These are phyloP conservation scores for Cyberlindnera sargentensis DNA, from an alignment of 805 yeast species.

Conservation along the genomic window DNA sequence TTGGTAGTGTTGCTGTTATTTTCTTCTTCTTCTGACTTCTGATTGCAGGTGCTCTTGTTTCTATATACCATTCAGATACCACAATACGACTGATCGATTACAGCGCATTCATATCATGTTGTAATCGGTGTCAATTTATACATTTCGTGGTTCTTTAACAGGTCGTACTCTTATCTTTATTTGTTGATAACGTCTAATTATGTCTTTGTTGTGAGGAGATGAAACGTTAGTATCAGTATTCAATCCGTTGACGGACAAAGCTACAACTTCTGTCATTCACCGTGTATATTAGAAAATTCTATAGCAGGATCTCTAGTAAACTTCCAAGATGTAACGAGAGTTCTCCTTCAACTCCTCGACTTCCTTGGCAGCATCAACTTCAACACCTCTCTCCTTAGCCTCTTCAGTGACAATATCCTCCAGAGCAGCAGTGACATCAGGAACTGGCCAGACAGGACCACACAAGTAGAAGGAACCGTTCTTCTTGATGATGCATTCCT, in stretches of 20 bases:
- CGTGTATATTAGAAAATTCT: not conserved
- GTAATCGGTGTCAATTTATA: too few species aligned
- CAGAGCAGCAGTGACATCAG: constrained; percentile 86
- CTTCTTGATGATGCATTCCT: constrained; percentile 69
- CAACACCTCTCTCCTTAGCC: constrained; percentile 59
- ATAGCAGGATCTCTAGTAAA: constrained; percentile 43
- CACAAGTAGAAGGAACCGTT: constrained; percentile 91
- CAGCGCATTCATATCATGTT: too few species aligned
- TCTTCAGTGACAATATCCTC: constrained; percentile 72
- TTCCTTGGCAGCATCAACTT: constrained; percentile 65
- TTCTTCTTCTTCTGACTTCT: too few species aligned
- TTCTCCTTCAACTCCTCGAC: constrained; percentile 92
- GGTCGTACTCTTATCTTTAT: not conserved
- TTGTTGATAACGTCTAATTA: not conserved
- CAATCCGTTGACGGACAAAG: too few species aligned
- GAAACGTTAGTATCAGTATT: too few species aligned
- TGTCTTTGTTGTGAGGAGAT: too few species aligned
- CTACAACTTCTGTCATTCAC: not conserved
- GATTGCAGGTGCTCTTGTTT: too few species aligned
- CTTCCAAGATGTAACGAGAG: constrained; percentile 89
- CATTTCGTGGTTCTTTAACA: too few species aligned
- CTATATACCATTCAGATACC: too few species aligned
- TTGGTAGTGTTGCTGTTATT: too few species aligned
- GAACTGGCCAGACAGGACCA: constrained; percentile 99
- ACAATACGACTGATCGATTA: too few species aligned